Percentiles rank a stretch among this genome's conserved stretches.
phyloP scores from a whole-genome alignment of 768 basidiomycete genomes.

The Antrodiella citrinella region DNA sequence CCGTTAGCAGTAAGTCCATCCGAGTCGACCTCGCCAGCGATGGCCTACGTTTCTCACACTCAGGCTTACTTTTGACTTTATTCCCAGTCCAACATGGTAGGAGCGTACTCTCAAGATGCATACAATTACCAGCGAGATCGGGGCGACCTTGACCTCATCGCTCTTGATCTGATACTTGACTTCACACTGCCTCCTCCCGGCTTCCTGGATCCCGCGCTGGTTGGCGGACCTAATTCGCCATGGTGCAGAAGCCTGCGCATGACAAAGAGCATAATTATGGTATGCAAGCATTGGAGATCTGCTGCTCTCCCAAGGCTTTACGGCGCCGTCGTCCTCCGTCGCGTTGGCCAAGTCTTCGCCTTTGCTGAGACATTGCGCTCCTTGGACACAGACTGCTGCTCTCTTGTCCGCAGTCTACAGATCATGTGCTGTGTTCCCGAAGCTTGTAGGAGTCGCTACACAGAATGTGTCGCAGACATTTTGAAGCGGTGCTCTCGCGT shows the following conservation, averaged over 20 bases:
- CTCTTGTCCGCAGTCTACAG: not conserved
- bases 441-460: no score
- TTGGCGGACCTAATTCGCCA: not conserved
- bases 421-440: no score
- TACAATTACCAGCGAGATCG: no score
- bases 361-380: not conserved
- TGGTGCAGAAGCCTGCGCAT: slow-evolving; percentile 2
- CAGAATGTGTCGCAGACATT: not conserved
- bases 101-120: no score
- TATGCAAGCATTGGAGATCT: slow-evolving; percentile 1
- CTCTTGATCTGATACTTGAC: not conserved
- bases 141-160: not conserved
- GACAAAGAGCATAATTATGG: slow-evolving; percentile 4
- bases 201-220: not conserved
- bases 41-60: no score
- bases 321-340: not conserved
- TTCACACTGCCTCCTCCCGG: not conserved
- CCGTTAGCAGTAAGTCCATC: no score
- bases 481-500: not conserved
- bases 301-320: slow-evolving; percentile 1
- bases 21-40: no score
- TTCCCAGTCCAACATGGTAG: no score
- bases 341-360: slow-evolving; percentile 1
- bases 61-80: no score
- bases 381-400: not conserved